A percentile compares a stretch with the other conserved stretches of the same genome.
These are phyloP conservation scores for Spizellomyces punctatus DNA, from an alignment of 192 early-diverging fungal species.

Conservation along the genomic window DNA sequence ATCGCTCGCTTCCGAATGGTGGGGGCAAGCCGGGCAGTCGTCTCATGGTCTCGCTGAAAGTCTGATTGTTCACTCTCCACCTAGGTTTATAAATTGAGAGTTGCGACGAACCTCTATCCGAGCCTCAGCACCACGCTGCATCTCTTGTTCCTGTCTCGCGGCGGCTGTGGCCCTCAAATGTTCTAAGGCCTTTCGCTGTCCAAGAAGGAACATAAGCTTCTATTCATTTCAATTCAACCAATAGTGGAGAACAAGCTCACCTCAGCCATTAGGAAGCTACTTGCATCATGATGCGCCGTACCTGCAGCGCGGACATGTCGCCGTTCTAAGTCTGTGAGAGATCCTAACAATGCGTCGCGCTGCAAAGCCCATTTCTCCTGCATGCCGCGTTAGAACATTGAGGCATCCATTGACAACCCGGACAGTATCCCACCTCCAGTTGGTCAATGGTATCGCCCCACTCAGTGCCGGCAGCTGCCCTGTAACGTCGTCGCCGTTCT, in stretches of 20 bases:
- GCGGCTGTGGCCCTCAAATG: not conserved
- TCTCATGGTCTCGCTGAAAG: not conserved
- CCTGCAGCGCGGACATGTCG: not conserved
- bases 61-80: not conserved
- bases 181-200: not conserved
- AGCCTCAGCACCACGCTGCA: not conserved
- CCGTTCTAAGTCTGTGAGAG: not conserved
- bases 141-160: not conserved
- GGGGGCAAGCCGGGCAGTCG: not conserved
- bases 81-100: not conserved
- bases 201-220: not conserved
- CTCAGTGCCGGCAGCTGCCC: not conserved
- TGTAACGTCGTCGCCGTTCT: constrained; percentile 10
- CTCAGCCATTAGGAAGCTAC: too few relatives aligned
- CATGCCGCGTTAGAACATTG: not conserved
- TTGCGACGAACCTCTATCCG: not conserved
- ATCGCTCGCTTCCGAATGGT: not conserved
- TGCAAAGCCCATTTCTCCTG: not conserved
- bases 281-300: not conserved
- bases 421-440: constrained; percentile 4
- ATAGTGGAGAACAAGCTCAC: too few relatives aligned
- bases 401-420: not conserved
- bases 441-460: constrained; percentile 1
- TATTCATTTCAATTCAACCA: not conserved
- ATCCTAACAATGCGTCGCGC: not conserved